Evolutionary conservation across 345 rosid genomes (phyloP).

Genomic region (Excoecaria cochinchinensis): DNA sequence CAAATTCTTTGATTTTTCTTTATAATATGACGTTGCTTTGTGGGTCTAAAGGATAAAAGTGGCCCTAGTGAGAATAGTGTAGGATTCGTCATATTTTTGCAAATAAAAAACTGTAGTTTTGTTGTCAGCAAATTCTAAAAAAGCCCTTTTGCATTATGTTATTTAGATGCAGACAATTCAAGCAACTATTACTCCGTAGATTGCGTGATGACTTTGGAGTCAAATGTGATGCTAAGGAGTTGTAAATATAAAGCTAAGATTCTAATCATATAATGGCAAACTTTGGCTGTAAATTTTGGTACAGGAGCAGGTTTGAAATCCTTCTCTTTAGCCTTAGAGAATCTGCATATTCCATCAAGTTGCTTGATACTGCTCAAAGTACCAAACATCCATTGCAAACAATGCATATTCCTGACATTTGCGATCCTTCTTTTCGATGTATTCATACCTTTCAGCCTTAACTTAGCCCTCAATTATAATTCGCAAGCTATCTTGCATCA

Average conservation of each 20-base stretch:
- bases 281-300: no score
- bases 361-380: conserved; percentile 1
- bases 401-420: neutral
- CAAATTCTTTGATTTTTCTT: neutral
- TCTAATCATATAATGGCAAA: no score
- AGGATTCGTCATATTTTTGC: neutral
- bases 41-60: neutral
- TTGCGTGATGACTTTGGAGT: neutral
- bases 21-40: neutral
- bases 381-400: neutral
- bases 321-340: neutral
- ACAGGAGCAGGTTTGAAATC: neutral
- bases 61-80: neutral
- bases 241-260: no score
- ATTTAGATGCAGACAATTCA: neutral
- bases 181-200: no score
- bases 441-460: neutral
- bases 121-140: neutral
- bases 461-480: neutral
- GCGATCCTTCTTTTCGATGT: neutral
- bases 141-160: neutral
- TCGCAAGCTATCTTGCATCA: neutral
- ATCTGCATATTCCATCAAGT: neutral
- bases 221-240: no score
- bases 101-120: neutral